A percentile compares a stretch with the other conserved stretches of the same genome.
These are phyloP conservation scores for Agapanthus africanus DNA, from an alignment of 106 monocot species.

Conservation along the genomic window DNA sequence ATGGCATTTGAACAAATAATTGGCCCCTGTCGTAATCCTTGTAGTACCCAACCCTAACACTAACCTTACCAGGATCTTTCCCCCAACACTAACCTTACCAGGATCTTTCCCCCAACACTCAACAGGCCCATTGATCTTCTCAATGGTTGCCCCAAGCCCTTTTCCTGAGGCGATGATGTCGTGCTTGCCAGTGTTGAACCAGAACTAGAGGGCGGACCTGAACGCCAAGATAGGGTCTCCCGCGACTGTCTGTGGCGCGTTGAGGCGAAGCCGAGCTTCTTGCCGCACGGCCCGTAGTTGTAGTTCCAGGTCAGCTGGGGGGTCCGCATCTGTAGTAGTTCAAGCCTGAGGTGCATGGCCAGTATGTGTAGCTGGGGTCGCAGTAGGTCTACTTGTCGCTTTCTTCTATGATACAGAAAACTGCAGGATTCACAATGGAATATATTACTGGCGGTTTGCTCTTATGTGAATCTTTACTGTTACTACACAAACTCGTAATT, in stretches of 20 bases:
- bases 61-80: too few species aligned
- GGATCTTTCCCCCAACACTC: constrained; percentile 40
- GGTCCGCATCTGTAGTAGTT: constrained; percentile 60
- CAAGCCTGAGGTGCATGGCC: constrained; percentile 32
- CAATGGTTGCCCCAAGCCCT: constrained; percentile 52
- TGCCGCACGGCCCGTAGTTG: constrained; percentile 59
- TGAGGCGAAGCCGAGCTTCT: constrained; percentile 41
- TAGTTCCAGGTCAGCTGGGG: constrained; percentile 58
- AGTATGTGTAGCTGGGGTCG: constrained; percentile 5
- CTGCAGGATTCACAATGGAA: too few species aligned
- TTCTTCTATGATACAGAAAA: constrained; percentile 48
- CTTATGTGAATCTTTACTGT: too few species aligned
- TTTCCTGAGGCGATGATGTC: constrained; percentile 3
- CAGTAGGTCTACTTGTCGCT: constrained; percentile 37
- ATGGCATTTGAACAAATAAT: too few species aligned
- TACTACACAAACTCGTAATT: too few species aligned
- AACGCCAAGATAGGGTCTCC: constrained; percentile 31
- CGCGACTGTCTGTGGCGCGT: constrained; percentile 33
- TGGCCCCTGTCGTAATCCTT: constrained; percentile 37
- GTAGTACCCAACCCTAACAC: constrained; percentile 36
- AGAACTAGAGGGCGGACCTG: constrained; percentile 50
- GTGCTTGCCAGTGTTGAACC: constrained; percentile 40
- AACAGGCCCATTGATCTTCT: constrained; percentile 35
- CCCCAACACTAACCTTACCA: constrained; percentile 7
- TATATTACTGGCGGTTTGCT: too few species aligned